Evolutionary conservation across 2,329 filamentous ascomycete genomes (phyloP).

Genomic region (Fusarium robinianum): DNA sequence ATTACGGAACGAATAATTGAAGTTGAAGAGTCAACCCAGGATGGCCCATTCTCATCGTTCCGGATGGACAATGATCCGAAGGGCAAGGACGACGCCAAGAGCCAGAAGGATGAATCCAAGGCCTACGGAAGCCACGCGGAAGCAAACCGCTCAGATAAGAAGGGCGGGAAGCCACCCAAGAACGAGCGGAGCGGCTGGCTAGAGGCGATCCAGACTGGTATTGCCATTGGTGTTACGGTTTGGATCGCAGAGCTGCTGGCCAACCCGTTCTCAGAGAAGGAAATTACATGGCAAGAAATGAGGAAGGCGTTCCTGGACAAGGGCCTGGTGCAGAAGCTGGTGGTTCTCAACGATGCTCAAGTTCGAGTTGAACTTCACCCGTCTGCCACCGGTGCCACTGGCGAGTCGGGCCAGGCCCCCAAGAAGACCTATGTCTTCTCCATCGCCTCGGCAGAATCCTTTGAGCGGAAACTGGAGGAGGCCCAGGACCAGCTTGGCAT

Average conservation of each 20-base stretch:
- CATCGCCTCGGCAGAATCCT: conserved; percentile 91
- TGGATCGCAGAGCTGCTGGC: conserved; percentile 49
- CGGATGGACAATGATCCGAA: conserved; percentile 26
- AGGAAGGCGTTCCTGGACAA: conserved; percentile 92
- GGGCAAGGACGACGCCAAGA: conserved; percentile 21
- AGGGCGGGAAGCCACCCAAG: conserved; percentile 43
- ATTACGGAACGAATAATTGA: conserved; percentile 44
- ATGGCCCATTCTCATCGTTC: conserved; percentile 20
- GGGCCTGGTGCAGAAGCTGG: conserved; percentile 90
- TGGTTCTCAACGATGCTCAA: conserved; percentile 71
- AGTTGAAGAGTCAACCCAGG: conserved; percentile 31
- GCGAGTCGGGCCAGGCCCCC: conserved; percentile 31
- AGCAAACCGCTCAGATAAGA: conserved; percentile 36
- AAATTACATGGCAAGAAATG: conserved; percentile 99
- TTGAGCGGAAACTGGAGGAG: conserved; percentile 85
- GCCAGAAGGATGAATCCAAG: conserved; percentile 20
- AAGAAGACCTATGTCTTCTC: conserved; percentile 77
- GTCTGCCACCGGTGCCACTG: conserved; percentile 56
- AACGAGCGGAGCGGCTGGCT: conserved; percentile 43
- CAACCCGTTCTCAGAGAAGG: conserved; percentile 55
- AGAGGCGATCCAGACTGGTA: conserved; percentile 43
- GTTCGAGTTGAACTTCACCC: conserved; percentile 83
- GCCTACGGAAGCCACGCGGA: conserved; percentile 33
- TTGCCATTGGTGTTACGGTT: conserved; percentile 58
- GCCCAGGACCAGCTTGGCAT: conserved; percentile 88